phyloP scores from a whole-genome alignment of 73 alveolate genomes.

The Diophrys sp. region DNA sequence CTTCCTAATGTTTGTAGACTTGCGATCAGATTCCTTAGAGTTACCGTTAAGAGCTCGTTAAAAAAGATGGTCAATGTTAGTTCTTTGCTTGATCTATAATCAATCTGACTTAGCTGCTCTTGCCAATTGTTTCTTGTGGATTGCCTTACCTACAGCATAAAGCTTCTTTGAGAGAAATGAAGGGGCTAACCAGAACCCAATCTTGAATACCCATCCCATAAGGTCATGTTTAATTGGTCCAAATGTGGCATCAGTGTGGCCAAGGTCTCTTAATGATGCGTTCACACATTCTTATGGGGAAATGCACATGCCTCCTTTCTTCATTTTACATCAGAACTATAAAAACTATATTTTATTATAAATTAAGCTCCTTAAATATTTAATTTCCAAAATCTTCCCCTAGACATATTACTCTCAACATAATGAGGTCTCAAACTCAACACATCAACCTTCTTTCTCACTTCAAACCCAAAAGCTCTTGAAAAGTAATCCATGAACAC shows the following conservation, averaged over 20 bases:
- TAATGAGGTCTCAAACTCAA: slow-evolving; percentile 22
- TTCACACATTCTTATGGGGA: slow-evolving; percentile 12
- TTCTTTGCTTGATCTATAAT: no score
- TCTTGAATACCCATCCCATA: neutral
- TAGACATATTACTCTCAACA: slow-evolving; percentile 15
- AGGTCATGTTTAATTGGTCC: slow-evolving; percentile 16
- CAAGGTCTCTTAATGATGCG: neutral
- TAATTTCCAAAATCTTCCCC: no score
- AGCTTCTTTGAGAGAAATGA: neutral
- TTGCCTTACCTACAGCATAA: neutral
- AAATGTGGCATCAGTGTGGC: slow-evolving; percentile 7
- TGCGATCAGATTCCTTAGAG: no score
- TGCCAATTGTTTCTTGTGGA: neutral
- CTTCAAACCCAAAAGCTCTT: slow-evolving; percentile 16
- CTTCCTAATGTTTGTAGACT: no score
- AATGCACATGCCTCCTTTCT: slow-evolving; percentile 1
- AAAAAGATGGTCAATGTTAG: no score
- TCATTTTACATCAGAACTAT: no score
- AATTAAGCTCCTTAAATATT: no score
- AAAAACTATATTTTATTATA: no score
- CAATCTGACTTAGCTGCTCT: no score
- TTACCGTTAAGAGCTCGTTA: no score
- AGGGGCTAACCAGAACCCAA: neutral
- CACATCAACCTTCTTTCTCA: slow-evolving; percentile 33
- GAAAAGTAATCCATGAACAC: slow-evolving; percentile 40